phyloP scores from a whole-genome alignment of 805 yeast genomes.

The Saccharomycopsis sp. region DNA sequence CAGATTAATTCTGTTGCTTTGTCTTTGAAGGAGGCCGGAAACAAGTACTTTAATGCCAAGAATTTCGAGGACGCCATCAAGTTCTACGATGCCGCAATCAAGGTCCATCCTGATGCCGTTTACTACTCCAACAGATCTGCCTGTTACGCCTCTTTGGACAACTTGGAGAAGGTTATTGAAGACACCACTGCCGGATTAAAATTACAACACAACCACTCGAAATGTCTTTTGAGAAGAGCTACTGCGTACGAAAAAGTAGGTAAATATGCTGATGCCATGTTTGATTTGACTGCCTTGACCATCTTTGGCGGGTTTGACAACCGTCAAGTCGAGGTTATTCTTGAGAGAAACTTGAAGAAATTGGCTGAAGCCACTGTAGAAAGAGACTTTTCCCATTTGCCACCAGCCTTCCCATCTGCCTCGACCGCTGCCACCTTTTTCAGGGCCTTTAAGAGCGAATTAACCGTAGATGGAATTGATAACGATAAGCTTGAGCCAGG shows the following conservation, averaged over 20 bases:
- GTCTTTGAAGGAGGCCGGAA: conserved; percentile 85
- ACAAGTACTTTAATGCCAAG: conserved; percentile 64
- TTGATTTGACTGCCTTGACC: conserved; percentile 85
- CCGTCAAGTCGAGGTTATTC: conserved; percentile 66
- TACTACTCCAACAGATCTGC: conserved; percentile 87
- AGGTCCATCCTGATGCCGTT: conserved; percentile 71
- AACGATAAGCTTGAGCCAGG: conserved; percentile 45
- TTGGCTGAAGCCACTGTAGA: conserved; percentile 71
- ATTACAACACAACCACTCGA: conserved; percentile 83
- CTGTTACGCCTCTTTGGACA: conserved; percentile 55
- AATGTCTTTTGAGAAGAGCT: conserved; percentile 91
- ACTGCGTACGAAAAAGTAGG: conserved; percentile 82
- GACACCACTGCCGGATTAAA: conserved; percentile 84
- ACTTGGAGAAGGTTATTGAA: conserved; percentile 76
- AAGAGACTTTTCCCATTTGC: conserved; percentile 40
- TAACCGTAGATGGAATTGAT: conserved; percentile 35
- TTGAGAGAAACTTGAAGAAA: conserved; percentile 81
- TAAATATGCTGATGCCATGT: conserved; percentile 75
- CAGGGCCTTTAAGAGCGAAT: conserved; percentile 63
- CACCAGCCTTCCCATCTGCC: conserved; percentile 58
- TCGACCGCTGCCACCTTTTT: conserved; percentile 81
- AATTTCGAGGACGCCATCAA: conserved; percentile 70
- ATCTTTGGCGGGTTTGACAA: conserved; percentile 79
- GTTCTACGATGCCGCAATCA: conserved; percentile 72
- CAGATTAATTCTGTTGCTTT: conserved; percentile 61